These are phyloP conservation scores for Starmerella cellae DNA, from an alignment of 805 yeast species.

Conservation along the genomic window DNA sequence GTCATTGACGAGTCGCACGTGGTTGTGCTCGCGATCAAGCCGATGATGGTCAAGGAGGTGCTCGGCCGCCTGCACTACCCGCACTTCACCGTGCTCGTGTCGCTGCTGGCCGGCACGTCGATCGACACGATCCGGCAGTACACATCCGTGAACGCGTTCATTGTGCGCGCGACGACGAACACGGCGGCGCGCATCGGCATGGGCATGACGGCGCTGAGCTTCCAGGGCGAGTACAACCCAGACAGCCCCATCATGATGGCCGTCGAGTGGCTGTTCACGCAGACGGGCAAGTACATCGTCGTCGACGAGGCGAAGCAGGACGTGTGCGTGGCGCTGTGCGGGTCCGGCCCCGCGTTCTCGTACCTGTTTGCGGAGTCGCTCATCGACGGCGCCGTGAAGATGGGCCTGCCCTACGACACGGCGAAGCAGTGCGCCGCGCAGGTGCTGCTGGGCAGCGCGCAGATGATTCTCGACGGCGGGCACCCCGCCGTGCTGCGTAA, in stretches of 20 bases:
- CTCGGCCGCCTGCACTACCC: constrained; percentile 35
- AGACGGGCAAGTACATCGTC: constrained; percentile 31
- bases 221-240: constrained; percentile 38
- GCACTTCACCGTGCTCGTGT: constrained; percentile 50
- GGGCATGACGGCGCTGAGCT: constrained; percentile 89
- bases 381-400: constrained; percentile 84
- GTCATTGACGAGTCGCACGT: constrained; percentile 58
- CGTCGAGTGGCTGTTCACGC: constrained; percentile 32
- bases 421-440: constrained; percentile 82
- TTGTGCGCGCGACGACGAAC: constrained; percentile 94
- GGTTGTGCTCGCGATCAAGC: constrained; percentile 77
- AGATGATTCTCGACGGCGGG: constrained; percentile 71
- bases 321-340: constrained; percentile 87
- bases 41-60: constrained; percentile 57
- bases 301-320: constrained; percentile 79
- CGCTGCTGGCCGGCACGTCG: constrained; percentile 88
- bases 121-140: constrained; percentile 46
- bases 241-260: constrained; percentile 23
- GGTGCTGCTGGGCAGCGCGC: constrained; percentile 86
- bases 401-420: constrained; percentile 81
- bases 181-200: constrained; percentile 88
- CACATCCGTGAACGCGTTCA: constrained; percentile 30
- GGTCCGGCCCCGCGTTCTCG: constrained; percentile 94
- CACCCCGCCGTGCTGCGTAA: constrained; percentile 84
- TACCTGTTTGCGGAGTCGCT: constrained; percentile 79